Percentiles rank a stretch among this genome's conserved stretches.
Evolutionary conservation across 441 rosid species (phyloP).

Genomic region (Bocquillonia castaneifolia): DNA sequence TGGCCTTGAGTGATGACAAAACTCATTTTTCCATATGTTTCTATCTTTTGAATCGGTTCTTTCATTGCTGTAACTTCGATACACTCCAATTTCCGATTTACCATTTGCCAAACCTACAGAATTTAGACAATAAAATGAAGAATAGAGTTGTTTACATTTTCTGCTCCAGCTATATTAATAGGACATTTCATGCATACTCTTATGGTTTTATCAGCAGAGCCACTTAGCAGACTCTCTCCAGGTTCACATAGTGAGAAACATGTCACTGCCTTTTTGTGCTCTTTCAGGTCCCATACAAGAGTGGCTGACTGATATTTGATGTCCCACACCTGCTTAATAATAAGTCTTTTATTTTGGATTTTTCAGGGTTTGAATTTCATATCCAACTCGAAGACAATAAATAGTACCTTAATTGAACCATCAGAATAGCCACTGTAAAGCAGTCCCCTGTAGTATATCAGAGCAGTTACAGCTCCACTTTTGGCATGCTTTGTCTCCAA

Average conservation of each 20-base stretch:
- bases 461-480: conserved; percentile 82
- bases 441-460: conserved; percentile 77
- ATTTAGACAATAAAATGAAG: background rate
- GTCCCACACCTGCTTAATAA: conserved; percentile 63
- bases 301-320: conserved; percentile 52
- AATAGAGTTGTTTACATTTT: background rate
- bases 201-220: conserved; percentile 79
- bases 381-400: background rate
- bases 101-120: conserved; percentile 73
- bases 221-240: conserved; percentile 79
- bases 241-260: conserved; percentile 72
- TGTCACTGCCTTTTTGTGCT: conserved; percentile 70
- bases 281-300: conserved; percentile 63
- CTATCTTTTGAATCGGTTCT: conserved; percentile 58
- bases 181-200: conserved; percentile 34
- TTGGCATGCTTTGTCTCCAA: conserved; percentile 53
- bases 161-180: background rate
- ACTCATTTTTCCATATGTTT: conserved; percentile 47
- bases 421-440: conserved; percentile 82
- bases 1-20: conserved; percentile 49
- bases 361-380: background rate
- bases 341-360: background rate
- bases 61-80: conserved; percentile 58
- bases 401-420: conserved; percentile 72
- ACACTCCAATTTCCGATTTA: conserved; percentile 57